Conservation (phyloP, 768 basidiomycete genomes). For the Cystobasidium onofrii region DNA sequence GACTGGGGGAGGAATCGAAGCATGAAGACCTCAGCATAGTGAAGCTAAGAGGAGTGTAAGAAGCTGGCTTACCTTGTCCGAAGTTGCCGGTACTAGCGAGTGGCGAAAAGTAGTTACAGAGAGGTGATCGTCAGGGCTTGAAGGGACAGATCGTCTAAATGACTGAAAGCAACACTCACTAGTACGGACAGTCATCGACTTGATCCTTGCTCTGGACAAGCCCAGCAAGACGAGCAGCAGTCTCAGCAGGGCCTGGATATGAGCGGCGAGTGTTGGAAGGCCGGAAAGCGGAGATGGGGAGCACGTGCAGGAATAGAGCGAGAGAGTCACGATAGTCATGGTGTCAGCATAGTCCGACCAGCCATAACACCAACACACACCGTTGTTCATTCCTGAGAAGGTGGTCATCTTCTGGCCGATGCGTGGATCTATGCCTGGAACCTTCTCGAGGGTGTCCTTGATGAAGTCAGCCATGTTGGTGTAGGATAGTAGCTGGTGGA, state of each 20-base stretch:
- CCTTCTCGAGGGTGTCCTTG: constrained; percentile 32
- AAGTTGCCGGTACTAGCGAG: constrained; percentile 43
- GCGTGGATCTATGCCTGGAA: constrained; percentile 44
- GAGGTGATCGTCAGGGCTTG: neutral
- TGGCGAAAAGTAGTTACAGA: too few relatives aligned
- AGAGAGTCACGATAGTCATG: neutral
- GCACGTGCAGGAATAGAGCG: too few relatives aligned
- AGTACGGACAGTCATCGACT: constrained; percentile 40
- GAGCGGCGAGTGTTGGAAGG: too few relatives aligned
- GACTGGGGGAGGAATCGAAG: constrained; percentile 11
- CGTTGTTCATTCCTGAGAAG: constrained; percentile 44
- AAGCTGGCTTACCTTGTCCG: constrained; percentile 40
- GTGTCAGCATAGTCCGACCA: neutral
- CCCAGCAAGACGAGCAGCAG: constrained; percentile 43
- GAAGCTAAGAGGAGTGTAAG: too few relatives aligned
- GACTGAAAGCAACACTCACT: too few relatives aligned
- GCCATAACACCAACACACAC: constrained; percentile 13
- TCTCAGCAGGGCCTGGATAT: constrained; percentile 38
- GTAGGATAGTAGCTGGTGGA: too few relatives aligned
- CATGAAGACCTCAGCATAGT: too few relatives aligned
- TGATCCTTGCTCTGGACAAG: constrained; percentile 37
- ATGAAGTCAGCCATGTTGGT: constrained; percentile 21
- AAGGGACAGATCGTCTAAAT: too few relatives aligned
- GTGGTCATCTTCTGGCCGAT: constrained; percentile 41
- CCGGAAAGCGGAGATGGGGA: neutral